Conservation (phyloP, 169 alveolate species). For the Eimeria acervulina region DNA sequence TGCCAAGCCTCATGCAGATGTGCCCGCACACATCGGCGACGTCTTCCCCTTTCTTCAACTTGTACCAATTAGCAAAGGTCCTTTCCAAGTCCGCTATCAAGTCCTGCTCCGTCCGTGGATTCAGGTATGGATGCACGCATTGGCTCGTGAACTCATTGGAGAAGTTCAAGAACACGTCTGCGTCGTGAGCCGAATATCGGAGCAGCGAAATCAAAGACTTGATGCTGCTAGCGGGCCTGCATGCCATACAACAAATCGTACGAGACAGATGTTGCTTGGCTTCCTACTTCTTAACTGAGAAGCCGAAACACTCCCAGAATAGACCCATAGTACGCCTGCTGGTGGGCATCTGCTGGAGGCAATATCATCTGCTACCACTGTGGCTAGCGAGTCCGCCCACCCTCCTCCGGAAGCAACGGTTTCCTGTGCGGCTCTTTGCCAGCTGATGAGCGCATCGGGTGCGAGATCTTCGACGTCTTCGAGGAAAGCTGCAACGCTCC, state of each 20-base stretch:
- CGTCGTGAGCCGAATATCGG: conserved; percentile 88
- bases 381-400: background rate
- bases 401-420: conserved; percentile 65
- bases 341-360: background rate
- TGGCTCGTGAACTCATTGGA: conserved; percentile 83
- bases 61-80: conserved; percentile 87
- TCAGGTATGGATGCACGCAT: conserved; percentile 85
- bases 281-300: background rate
- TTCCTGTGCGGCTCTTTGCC: conserved; percentile 82
- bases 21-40: conserved; percentile 89
- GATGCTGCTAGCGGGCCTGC: conserved; percentile 85
- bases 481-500: conserved; percentile 73
- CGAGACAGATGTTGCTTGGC: background rate
- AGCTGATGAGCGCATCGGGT: conserved; percentile 80
- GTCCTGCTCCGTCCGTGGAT: conserved; percentile 89
- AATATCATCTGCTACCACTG: background rate
- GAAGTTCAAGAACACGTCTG: conserved; percentile 88
- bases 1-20: conserved; percentile 89
- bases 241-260: conserved; percentile 57
- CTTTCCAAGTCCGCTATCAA: conserved; percentile 85
- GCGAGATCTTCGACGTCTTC: conserved; percentile 83
- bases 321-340: background rate
- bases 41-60: conserved; percentile 87
- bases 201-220: conserved; percentile 86
- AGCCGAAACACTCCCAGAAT: background rate